Evolutionary conservation across 1,284 basidiomycete genomes (phyloP).

Genomic region (Trametes hirsuta): DNA sequence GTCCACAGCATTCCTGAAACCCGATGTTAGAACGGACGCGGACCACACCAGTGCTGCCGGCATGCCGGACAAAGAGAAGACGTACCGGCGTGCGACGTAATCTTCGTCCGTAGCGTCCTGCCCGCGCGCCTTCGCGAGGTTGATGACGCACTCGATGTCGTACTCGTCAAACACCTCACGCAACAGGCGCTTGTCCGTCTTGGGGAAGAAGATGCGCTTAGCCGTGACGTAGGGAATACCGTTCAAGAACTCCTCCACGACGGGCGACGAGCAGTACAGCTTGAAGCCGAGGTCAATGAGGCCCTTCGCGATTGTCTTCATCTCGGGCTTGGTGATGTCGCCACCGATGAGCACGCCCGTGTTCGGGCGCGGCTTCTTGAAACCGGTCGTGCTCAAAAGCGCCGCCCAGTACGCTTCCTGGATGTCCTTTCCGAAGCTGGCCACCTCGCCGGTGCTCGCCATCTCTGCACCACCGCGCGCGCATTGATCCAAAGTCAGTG

Average conservation of each 20-base stretch:
- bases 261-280: conserved; percentile 84
- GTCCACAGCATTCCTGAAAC: conserved; percentile 83
- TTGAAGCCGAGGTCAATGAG: conserved; percentile 88
- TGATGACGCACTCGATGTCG: conserved; percentile 95
- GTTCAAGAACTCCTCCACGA: conserved; percentile 87
- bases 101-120: conserved; percentile 88
- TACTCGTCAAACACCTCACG: conserved; percentile 93
- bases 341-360: conserved; percentile 91
- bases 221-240: conserved; percentile 76
- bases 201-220: conserved; percentile 95
- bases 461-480: conserved; percentile 67
- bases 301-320: conserved; percentile 77
- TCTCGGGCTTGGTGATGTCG: conserved; percentile 81
- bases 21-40: background rate
- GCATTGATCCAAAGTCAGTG: conserved; percentile 3
- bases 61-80: conserved; percentile 16
- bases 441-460: conserved; percentile 98
- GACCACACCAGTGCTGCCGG: background rate
- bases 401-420: conserved; percentile 98
- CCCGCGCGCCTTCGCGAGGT: conserved; percentile 86
- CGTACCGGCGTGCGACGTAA: conserved; percentile 89
- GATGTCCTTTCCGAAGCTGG: conserved; percentile 94
- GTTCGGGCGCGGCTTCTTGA: conserved; percentile 82
- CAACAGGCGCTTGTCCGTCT: conserved; percentile 95
- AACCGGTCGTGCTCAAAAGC: conserved; percentile 87